Percentiles rank a stretch among this genome's conserved stretches.
Evolutionary conservation across 2,329 filamentous ascomycete species (phyloP).

Genomic region (Neonectria magnoliae): DNA sequence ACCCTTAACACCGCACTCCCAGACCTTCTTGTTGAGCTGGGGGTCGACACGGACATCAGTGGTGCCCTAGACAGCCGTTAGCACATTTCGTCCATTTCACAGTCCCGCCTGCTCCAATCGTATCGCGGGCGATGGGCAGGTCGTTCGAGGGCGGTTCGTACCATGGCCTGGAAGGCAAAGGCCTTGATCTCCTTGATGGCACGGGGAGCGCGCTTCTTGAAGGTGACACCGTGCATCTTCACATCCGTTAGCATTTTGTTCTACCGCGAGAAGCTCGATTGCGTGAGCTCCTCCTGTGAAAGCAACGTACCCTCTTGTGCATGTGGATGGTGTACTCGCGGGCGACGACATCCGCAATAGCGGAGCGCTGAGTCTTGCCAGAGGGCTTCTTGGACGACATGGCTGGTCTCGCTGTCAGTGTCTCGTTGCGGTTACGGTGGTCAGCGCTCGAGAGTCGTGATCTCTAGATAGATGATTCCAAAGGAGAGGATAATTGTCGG

Average conservation of each 20-base stretch:
- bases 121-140: constrained; percentile 20
- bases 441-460: constrained; percentile 28
- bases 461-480: constrained; percentile 31
- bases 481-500: constrained; percentile 35
- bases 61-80: constrained; percentile 75
- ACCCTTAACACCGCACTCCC: constrained; percentile 99
- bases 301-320: constrained; percentile 80
- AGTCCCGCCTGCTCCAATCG: constrained; percentile 22
- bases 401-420: constrained; percentile 48
- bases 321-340: constrained; percentile 99
- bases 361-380: constrained; percentile 74
- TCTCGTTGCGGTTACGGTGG: constrained; percentile 29
- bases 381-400: constrained; percentile 57
- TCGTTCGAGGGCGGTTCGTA: constrained; percentile 61
- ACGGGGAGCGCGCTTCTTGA: constrained; percentile 99
- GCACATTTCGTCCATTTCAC: constrained; percentile 21
- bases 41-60: constrained; percentile 97
- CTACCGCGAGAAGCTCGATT: constrained; percentile 17
- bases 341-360: constrained; percentile 98
- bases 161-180: constrained; percentile 95
- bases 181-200: constrained; percentile 99
- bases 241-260: constrained; percentile 33
- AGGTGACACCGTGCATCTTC: constrained; percentile 94
- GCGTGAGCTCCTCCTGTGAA: constrained; percentile 23
- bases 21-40: constrained; percentile 99